phyloP scores from a whole-genome alignment of 192 early-diverging fungal species.

The Chytriomyces hyalinus region DNA sequence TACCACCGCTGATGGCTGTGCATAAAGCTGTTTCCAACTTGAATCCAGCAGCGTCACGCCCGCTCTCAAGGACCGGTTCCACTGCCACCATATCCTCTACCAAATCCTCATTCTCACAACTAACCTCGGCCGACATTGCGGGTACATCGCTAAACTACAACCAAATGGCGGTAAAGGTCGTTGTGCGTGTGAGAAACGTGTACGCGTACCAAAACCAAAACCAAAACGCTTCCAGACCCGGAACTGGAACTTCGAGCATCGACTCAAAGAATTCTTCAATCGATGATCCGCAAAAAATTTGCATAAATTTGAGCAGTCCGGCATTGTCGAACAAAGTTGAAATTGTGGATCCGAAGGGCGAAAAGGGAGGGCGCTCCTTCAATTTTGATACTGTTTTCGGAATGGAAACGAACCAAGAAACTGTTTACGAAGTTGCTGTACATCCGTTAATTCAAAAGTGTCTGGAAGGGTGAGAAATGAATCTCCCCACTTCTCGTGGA shows the following conservation, averaged over 20 bases:
- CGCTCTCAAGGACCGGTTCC: too few relatives aligned
- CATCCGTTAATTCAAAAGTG: slow-evolving; percentile 48
- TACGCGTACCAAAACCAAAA: not conserved
- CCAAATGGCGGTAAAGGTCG: slow-evolving; percentile 6
- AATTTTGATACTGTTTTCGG: slow-evolving; percentile 50
- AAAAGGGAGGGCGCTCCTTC: slow-evolving; percentile 35
- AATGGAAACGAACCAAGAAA: slow-evolving; percentile 42
- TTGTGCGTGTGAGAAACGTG: slow-evolving; percentile 8
- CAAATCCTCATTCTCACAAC: too few relatives aligned
- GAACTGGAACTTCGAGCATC: not conserved
- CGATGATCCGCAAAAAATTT: not conserved
- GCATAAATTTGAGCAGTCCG: not conserved
- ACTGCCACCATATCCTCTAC: too few relatives aligned
- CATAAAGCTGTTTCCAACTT: too few relatives aligned
- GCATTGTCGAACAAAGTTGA: slow-evolving; percentile 12
- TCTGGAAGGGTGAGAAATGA: slow-evolving; percentile 35
- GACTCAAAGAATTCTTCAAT: not conserved
- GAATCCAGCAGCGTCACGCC: too few relatives aligned
- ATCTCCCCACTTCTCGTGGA: not conserved
- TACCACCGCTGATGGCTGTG: too few relatives aligned
- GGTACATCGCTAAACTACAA: too few relatives aligned
- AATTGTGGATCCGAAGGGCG: slow-evolving; percentile 19
- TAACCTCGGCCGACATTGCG: too few relatives aligned
- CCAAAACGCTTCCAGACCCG: not conserved
- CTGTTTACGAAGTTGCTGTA: slow-evolving; percentile 43